Conservation (phyloP, 2,329 filamentous ascomycete species). For the Phialocephala sp. region DNA sequence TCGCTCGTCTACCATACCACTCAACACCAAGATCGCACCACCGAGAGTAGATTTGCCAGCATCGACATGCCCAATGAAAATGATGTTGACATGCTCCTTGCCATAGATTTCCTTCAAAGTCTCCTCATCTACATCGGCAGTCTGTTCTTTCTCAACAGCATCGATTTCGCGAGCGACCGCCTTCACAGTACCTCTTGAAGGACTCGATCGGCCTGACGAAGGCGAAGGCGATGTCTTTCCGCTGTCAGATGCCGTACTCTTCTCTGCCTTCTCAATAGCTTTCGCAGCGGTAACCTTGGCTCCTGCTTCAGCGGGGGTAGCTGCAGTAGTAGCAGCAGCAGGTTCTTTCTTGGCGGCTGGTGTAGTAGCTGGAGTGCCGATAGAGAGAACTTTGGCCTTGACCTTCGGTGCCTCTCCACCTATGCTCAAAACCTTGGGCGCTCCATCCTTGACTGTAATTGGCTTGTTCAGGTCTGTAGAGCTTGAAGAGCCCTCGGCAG, state of each 20-base stretch:
- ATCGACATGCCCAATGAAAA: conserved; percentile 98
- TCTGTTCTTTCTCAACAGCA: conserved; percentile 74
- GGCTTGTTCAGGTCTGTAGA: conserved; percentile 56
- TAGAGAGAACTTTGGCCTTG: conserved; percentile 74
- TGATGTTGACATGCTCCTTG: conserved; percentile 91
- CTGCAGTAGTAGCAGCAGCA: conserved; percentile 38
- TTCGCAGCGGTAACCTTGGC: conserved; percentile 87
- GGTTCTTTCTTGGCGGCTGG: conserved; percentile 52
- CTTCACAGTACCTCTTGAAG: conserved; percentile 63
- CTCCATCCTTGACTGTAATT: conserved; percentile 58
- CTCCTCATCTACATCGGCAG: conserved; percentile 77
- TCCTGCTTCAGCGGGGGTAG: conserved; percentile 65
- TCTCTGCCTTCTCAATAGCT: conserved; percentile 91
- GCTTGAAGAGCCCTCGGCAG: conserved; percentile 54
- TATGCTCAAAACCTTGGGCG: conserved; percentile 69
- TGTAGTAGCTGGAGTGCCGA: conserved; percentile 63
- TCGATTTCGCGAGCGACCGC: conserved; percentile 71
- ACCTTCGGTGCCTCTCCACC: conserved; percentile 62
- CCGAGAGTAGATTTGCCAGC: conserved; percentile 97
- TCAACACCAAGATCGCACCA: conserved; percentile 89
- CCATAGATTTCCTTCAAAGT: conserved; percentile 95
- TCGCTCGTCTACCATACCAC: conserved; percentile 98
- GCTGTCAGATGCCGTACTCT: conserved; percentile 62
- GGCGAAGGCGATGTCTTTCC: conserved; percentile 82
- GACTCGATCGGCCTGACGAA: conserved; percentile 84